Evolutionary conservation across 2,329 filamentous ascomycete genomes (phyloP).

Genomic region (Phialocephala sp.): DNA sequence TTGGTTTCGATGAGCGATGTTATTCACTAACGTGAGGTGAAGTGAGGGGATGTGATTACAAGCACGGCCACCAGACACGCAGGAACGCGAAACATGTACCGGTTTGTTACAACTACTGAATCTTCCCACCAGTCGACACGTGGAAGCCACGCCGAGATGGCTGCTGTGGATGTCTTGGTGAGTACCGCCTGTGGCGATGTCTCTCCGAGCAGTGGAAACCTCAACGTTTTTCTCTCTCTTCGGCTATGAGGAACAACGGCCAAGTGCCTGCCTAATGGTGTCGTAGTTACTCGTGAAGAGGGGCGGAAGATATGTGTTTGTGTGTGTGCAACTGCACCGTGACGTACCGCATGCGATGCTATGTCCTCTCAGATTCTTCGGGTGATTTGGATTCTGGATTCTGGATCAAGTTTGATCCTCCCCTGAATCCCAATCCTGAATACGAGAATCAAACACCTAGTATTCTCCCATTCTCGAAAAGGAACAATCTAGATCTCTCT

Average conservation of each 20-base stretch:
- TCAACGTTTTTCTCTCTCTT: background rate
- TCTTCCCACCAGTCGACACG: background rate
- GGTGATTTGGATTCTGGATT: background rate
- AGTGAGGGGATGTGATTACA: background rate
- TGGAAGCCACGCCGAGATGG: conserved; percentile 1
- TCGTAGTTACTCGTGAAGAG: background rate
- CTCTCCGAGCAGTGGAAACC: background rate
- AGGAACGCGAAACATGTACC: background rate
- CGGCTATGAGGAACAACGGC: background rate
- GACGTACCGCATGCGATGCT: background rate
- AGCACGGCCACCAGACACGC: background rate
- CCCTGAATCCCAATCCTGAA: background rate
- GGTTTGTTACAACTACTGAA: background rate
- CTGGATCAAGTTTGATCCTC: background rate
- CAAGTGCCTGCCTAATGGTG: background rate
- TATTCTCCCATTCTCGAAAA: background rate
- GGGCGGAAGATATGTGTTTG: background rate
- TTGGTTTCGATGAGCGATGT: background rate
- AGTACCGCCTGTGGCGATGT: conserved; percentile 1
- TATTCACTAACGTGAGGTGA: background rate
- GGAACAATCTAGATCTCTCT: background rate
- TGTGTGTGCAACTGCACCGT: background rate
- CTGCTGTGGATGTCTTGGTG: background rate
- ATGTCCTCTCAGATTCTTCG: background rate
- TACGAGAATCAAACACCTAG: background rate